Base-by-base conservation (phyloP, 495 filamentous ascomycete species). In the Margaritispora aquatica region DNA sequence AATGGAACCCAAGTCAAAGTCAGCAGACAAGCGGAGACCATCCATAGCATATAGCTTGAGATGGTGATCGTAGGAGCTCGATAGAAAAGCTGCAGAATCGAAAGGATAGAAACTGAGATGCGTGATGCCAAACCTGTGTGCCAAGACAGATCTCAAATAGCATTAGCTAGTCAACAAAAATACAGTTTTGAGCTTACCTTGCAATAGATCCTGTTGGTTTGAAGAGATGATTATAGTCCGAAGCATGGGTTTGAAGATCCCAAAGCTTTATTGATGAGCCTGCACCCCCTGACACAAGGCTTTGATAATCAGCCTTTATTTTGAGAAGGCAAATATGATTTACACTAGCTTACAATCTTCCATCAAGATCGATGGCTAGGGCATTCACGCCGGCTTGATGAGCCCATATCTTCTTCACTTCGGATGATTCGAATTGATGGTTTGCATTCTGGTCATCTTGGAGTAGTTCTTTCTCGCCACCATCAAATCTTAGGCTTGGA, bases 81-180 rank as follows among this genome's bases (percentile, higher is more conserved):
- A 88, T 11, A 96, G 75, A 63, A 97, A 94, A 29, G 92, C 74
- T 62, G 81, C 71, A 59, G 86, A 73, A 74, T 93, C 92, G 64
- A 94, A 94, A 2, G 92, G 90, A 66, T 94, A 96, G 73, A 95
- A 95, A 1, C 81, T 88, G 38, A 96, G 72, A 34, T 91, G 86
- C 1, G 92, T 96, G 54, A 96, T 86, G 52, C 89, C 87, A 63
- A 86, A 88, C 50, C 81, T 88, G 69, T 94, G 89, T 11, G 80
- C 76, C 19, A 60, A 58, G 17, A 65, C 34, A 3, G 70, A 62
- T 57, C 70, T 73, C 47, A 2, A 27, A 7, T 1, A 9, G 1
- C 0, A 13, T 57, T 26, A 55, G 54, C 44, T 38, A 24, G 9
- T 24, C 4, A 1, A 26, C 26, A 27, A 17, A 22, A 3, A 13